Evolutionary conservation across 331 rosid species (phyloP).

Genomic region (Arachis monticola): DNA sequence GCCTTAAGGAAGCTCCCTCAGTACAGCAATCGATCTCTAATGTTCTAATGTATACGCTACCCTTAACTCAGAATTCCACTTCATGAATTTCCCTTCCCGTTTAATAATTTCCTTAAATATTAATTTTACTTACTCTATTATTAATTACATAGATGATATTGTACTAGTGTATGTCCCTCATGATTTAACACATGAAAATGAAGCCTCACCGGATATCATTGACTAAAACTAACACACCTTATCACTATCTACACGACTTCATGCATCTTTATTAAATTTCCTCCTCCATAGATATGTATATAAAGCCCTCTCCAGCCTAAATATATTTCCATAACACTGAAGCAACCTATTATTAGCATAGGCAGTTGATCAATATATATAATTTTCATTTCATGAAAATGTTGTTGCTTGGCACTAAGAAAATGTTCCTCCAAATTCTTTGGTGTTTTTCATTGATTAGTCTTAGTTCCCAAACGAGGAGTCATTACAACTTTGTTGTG

Average conservation of each 20-base stretch:
- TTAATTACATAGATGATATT: background rate
- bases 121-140: background rate
- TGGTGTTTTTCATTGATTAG: constrained; percentile 20
- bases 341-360: background rate
- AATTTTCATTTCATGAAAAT: constrained; percentile 20
- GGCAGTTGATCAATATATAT: background rate
- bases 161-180: background rate
- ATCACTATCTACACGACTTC: too few species aligned
- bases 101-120: too few species aligned
- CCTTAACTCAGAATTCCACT: background rate
- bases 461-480: constrained; percentile 31
- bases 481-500: constrained; percentile 41
- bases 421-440: constrained; percentile 34
- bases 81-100: too few species aligned
- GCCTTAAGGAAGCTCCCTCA: background rate
- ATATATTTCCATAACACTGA: background rate
- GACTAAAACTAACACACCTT: background rate
- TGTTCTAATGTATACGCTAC: background rate
- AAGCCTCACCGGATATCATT: background rate
- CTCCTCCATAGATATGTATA: background rate
- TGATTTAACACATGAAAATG: constrained; percentile 5
- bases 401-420: constrained; percentile 10
- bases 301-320: background rate
- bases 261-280: background rate
- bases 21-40: background rate